Percentiles rank a stretch among this genome's conserved stretches.
Evolutionary conservation across 202 grass and related monocot genomes (phyloP).

Genomic region (Carex arenaria): DNA sequence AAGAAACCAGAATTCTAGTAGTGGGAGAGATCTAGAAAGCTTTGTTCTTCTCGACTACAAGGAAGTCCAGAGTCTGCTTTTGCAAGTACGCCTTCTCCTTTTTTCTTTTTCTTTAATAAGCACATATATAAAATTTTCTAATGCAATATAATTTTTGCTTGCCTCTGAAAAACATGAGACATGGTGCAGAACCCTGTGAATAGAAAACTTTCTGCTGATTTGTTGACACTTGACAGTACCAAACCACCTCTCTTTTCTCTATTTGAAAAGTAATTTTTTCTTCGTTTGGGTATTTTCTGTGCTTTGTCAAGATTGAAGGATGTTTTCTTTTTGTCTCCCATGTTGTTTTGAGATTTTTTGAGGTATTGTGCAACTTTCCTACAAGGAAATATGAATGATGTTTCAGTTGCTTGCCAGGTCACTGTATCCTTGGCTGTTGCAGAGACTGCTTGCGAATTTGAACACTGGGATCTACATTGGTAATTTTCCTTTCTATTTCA

Average conservation of each 20-base stretch:
- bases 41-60: conserved; percentile 59
- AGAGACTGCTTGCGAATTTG: conserved; percentile 84
- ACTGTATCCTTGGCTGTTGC: conserved; percentile 74
- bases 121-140: neutral
- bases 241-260: neutral
- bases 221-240: neutral
- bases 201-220: neutral
- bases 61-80: conserved; percentile 67
- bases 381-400: neutral
- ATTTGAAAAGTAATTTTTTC: neutral
- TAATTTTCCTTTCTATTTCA: conserved; percentile 36
- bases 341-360: neutral
- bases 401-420: conserved; percentile 37
- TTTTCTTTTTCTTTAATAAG: conserved; percentile 1
- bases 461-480: conserved; percentile 98
- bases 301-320: neutral
- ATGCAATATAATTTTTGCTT: neutral
- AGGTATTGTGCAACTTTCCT: conserved; percentile 25
- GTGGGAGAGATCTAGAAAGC: conserved; percentile 90
- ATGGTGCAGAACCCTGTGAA: neutral
- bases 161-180: neutral
- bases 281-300: neutral
- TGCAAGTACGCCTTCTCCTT: conserved; percentile 53
- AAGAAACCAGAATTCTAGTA: too few species aligned
- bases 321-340: neutral